Conservation (phyloP, 352 stramenopile genomes). For the Globisporangium orthogonon region DNA sequence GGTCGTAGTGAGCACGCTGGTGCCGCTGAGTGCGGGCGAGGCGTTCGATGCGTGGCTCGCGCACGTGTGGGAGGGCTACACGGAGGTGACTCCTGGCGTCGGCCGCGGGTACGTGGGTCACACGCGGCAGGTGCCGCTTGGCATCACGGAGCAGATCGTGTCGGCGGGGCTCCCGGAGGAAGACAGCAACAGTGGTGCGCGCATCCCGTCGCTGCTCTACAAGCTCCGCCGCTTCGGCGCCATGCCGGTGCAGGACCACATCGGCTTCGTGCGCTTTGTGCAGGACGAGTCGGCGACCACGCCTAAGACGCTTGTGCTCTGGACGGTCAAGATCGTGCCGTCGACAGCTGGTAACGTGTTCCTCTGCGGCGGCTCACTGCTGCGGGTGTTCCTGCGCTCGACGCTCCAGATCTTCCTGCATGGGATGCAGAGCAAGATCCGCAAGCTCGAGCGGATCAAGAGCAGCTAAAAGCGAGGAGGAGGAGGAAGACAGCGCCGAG, state of each 20-base stretch:
- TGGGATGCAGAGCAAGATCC: constrained; percentile 8
- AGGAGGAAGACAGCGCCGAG: neutral
- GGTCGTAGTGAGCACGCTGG: constrained; percentile 46
- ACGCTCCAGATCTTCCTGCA: constrained; percentile 24
- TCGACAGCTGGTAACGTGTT: constrained; percentile 33
- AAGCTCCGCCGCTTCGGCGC: constrained; percentile 35
- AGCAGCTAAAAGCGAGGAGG: neutral
- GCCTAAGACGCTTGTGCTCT: constrained; percentile 39
- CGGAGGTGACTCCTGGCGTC: constrained; percentile 36
- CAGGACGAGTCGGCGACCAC: constrained; percentile 15
- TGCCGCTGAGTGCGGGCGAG: constrained; percentile 31
- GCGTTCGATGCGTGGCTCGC: constrained; percentile 65
- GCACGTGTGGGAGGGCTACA: constrained; percentile 32
- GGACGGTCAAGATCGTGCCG: constrained; percentile 38
- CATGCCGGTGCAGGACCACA: constrained; percentile 36
- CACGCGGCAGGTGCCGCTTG: constrained; percentile 33
- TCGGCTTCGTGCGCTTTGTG: constrained; percentile 57
- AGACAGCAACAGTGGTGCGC: constrained; percentile 8
- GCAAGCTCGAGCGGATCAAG: constrained; percentile 8
- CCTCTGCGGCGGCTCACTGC: constrained; percentile 31
- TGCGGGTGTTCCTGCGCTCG: constrained; percentile 29
- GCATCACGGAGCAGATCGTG: constrained; percentile 63
- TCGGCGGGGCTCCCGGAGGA: constrained; percentile 29
- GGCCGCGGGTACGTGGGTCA: constrained; percentile 55
- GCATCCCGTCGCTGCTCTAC: constrained; percentile 49